These are phyloP conservation scores for Glaciozyma martinii DNA, from an alignment of 768 basidiomycete species.

Conservation along the genomic window DNA sequence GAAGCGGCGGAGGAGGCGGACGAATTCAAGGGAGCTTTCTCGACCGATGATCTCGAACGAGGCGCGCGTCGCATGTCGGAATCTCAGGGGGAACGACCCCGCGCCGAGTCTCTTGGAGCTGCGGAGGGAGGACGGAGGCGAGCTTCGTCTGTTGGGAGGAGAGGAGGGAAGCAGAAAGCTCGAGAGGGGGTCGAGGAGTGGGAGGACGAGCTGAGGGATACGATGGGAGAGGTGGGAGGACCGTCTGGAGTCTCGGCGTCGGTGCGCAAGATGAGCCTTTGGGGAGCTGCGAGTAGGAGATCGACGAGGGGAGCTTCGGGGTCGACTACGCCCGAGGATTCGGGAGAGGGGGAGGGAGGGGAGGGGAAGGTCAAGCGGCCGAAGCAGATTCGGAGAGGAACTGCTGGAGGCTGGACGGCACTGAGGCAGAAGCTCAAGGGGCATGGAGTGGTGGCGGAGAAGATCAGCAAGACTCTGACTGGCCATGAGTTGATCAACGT, in stretches of 20 bases:
- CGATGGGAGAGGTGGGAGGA: constrained; percentile 7
- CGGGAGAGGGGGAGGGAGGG: background rate
- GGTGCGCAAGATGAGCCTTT: background rate
- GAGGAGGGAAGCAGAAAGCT: too few species aligned
- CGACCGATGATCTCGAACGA: too few species aligned
- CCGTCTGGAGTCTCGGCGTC: background rate
- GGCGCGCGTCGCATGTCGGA: too few species aligned
- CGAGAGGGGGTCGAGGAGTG: background rate
- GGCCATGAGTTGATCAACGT: constrained; percentile 27
- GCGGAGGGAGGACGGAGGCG: too few species aligned
- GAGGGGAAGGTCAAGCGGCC: constrained; percentile 10
- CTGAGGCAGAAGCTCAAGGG: constrained; percentile 7
- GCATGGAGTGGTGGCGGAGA: constrained; percentile 11
- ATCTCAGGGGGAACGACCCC: too few species aligned
- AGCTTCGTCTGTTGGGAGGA: too few species aligned
- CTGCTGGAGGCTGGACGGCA: constrained; percentile 16
- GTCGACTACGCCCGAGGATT: constrained; percentile 21
- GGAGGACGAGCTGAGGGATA: constrained; percentile 27
- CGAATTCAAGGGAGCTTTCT: too few species aligned
- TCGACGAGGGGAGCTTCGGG: constrained; percentile 6
- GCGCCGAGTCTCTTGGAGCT: too few species aligned
- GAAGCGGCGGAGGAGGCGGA: too few species aligned
- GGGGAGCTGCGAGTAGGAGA: background rate
- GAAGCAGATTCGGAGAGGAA: constrained; percentile 7
- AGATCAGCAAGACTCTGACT: constrained; percentile 19